phyloP scores from a whole-genome alignment of 805 yeast genomes.

The Ogataea dorogensis region DNA sequence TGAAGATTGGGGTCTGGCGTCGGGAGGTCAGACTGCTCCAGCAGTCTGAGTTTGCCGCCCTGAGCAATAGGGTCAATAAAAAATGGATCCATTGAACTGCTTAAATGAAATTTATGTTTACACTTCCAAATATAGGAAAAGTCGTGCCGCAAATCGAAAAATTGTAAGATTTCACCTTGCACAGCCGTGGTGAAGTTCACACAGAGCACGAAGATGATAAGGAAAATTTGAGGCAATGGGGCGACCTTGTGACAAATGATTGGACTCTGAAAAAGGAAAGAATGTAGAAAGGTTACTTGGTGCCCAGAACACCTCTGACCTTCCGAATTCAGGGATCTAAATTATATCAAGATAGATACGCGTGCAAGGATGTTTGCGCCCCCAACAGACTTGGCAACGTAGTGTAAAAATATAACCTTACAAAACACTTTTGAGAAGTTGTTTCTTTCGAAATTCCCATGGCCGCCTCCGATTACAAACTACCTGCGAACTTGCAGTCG shows the following conservation, averaged over 20 bases:
- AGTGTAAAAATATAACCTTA: constrained; percentile 3
- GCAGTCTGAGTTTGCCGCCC: constrained; percentile 25
- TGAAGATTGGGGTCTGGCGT: constrained; percentile 26
- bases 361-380: constrained; percentile 8
- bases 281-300: too few species aligned
- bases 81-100: constrained; percentile 10
- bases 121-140: constrained; percentile 18
- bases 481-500: constrained; percentile 13
- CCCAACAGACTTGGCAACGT: constrained; percentile 3
- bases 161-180: too few species aligned
- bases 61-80: constrained; percentile 19
- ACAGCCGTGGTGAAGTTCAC: too few species aligned
- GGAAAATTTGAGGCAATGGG: too few species aligned
- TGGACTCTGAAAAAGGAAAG: too few species aligned
- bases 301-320: too few species aligned
- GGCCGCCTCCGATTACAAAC: constrained; percentile 16
- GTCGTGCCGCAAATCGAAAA: constrained; percentile 2
- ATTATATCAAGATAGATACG: not conserved
- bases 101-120: constrained; percentile 8
- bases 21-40: constrained; percentile 34
- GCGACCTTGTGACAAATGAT: too few species aligned
- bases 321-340: too few species aligned
- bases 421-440: constrained; percentile 1
- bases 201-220: too few species aligned
- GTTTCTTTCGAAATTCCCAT: constrained; percentile 3